phyloP scores from a whole-genome alignment of 176 grass and related monocot genomes.

The Dendrocalamus sinicus region DNA sequence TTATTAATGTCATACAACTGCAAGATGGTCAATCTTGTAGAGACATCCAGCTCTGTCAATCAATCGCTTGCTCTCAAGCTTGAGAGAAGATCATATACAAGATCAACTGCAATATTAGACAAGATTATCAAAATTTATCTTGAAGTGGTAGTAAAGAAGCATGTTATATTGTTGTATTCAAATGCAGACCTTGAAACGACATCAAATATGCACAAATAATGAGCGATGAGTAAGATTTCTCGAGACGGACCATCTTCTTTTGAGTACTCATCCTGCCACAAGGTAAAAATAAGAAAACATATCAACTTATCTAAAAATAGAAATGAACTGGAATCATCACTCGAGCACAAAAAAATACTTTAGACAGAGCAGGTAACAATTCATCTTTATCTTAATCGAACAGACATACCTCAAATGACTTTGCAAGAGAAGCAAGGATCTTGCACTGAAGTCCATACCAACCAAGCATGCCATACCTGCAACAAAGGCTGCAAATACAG shows the following conservation, averaged over 20 bases:
- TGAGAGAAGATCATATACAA: constrained; percentile 85
- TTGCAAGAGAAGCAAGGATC: constrained; percentile 77
- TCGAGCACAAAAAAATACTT: background rate
- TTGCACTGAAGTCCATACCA: constrained; percentile 92
- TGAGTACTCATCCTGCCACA: constrained; percentile 75
- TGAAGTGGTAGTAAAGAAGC: constrained; percentile 29
- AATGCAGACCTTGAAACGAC: constrained; percentile 76
- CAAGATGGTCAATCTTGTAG: constrained; percentile 73
- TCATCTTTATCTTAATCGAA: constrained; percentile 23
- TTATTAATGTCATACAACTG: constrained; percentile 57
- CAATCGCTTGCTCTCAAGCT: constrained; percentile 63
- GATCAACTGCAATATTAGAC: constrained; percentile 56
- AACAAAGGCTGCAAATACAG: constrained; percentile 90
- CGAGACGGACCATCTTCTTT: constrained; percentile 77
- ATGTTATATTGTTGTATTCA: constrained; percentile 8
- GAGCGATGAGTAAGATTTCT: constrained; percentile 82
- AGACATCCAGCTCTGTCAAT: constrained; percentile 88
- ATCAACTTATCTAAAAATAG: constrained; percentile 8
- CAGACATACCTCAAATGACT: constrained; percentile 74
- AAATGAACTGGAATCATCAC: constrained; percentile 7
- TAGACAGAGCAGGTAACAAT: background rate
- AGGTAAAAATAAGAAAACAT: constrained; percentile 34
- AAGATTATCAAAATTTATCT: constrained; percentile 38
- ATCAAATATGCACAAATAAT: constrained; percentile 81
- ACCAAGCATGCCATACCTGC: constrained; percentile 93